Evolutionary conservation across 2,329 filamentous ascomycete species (phyloP).

Genomic region (Cercospora sp.): DNA sequence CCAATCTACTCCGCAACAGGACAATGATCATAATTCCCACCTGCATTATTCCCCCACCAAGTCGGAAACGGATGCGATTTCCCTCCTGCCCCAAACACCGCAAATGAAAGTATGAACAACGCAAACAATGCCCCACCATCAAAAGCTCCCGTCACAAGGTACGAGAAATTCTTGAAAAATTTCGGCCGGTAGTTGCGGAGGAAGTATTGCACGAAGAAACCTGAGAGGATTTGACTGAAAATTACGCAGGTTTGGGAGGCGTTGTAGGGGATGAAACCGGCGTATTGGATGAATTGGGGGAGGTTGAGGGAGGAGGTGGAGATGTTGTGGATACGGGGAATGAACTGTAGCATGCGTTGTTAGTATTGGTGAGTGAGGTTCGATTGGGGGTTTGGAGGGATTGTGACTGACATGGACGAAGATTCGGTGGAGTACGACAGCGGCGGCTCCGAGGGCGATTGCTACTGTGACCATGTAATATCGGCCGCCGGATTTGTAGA

Average conservation of each 20-base stretch:
- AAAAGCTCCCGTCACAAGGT: conserved; percentile 55
- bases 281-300: conserved; percentile 57
- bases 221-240: conserved; percentile 45
- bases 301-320: conserved; percentile 46
- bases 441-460: conserved; percentile 49
- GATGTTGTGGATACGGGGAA: conserved; percentile 47
- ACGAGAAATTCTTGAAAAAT: conserved; percentile 57
- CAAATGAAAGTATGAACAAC: conserved; percentile 57
- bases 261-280: conserved; percentile 58
- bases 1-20: conserved; percentile 32
- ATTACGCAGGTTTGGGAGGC: conserved; percentile 58
- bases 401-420: conserved; percentile 39
- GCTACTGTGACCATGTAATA: conserved; percentile 42
- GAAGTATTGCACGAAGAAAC: conserved; percentile 55
- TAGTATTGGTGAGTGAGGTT: no score
- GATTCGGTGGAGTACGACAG: conserved; percentile 48
- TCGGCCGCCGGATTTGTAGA: conserved; percentile 50
- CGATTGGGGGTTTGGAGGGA: background rate
- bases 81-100: conserved; percentile 51
- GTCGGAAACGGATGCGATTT: conserved; percentile 48
- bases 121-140: conserved; percentile 54
- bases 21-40: conserved; percentile 54
- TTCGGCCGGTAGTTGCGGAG: conserved; percentile 55
- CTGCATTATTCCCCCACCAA: conserved; percentile 58
- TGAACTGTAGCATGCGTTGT: conserved; percentile 32